phyloP scores from a whole-genome alignment of 257 asterid species.

The Penstemon davidsonii region DNA sequence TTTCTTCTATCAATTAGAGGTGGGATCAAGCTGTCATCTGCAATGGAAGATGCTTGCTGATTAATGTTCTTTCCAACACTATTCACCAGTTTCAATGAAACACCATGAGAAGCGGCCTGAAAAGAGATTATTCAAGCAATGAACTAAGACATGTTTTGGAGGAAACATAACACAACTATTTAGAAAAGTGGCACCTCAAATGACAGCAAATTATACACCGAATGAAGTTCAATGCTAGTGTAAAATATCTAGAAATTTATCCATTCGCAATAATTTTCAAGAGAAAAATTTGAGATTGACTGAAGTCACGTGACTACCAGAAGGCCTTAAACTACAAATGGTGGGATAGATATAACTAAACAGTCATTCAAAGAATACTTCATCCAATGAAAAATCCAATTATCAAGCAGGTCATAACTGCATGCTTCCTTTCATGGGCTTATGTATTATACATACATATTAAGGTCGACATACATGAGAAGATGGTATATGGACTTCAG shows the following conservation, averaged over 20 bases:
- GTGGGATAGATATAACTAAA: not conserved
- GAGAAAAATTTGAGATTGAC: slow-evolving; percentile 19
- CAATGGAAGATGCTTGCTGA: slow-evolving; percentile 37
- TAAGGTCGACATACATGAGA: slow-evolving; percentile 11
- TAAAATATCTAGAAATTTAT: slow-evolving; percentile 17
- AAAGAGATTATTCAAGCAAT: slow-evolving; percentile 27
- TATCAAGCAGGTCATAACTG: slow-evolving; percentile 24
- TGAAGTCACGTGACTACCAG: slow-evolving; percentile 9
- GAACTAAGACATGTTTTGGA: slow-evolving; percentile 2
- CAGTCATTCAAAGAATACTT: slow-evolving; percentile 15
- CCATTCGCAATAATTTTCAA: slow-evolving; percentile 22
- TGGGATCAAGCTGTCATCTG: slow-evolving; percentile 42
- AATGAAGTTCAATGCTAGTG: slow-evolving; percentile 17
- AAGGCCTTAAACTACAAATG: slow-evolving; percentile 8
- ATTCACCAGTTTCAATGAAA: slow-evolving; percentile 37
- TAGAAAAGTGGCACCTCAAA: not conserved
- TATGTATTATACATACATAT: not conserved
- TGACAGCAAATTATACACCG: slow-evolving; percentile 2
- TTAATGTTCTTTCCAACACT: slow-evolving; percentile 38
- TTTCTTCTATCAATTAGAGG: slow-evolving; percentile 37
- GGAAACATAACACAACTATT: slow-evolving; percentile 15
- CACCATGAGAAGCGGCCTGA: slow-evolving; percentile 54
- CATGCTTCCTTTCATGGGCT: slow-evolving; percentile 14
- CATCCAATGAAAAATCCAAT: not conserved
- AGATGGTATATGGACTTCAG: slow-evolving; percentile 14